phyloP scores from a whole-genome alignment of 441 rosid genomes.

The Gossypium gossypioides region DNA sequence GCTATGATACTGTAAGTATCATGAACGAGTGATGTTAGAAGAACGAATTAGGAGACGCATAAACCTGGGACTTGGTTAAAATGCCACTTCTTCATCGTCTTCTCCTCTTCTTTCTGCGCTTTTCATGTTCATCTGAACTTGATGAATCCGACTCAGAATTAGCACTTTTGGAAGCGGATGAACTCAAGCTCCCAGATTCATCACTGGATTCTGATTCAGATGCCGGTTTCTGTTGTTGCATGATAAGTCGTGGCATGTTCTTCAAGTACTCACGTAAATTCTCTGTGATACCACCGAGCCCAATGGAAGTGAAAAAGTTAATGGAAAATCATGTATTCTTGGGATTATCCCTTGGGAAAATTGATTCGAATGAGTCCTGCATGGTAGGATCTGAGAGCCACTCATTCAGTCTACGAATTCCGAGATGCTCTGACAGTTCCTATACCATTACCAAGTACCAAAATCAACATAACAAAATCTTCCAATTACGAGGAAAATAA shows the following conservation, averaged over 20 bases:
- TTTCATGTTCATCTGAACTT: constrained; percentile 35
- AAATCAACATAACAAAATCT: background rate
- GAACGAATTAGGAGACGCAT: background rate
- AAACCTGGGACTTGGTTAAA: background rate
- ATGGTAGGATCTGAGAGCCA: constrained; percentile 64
- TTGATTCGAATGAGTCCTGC: constrained; percentile 69
- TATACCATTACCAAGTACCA: constrained; percentile 20
- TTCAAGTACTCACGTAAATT: constrained; percentile 71
- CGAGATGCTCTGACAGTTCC: constrained; percentile 80
- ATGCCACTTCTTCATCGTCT: background rate
- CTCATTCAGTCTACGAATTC: constrained; percentile 60
- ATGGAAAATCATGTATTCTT: constrained; percentile 79
- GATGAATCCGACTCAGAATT: background rate
- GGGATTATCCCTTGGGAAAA: constrained; percentile 79
- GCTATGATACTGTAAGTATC: background rate
- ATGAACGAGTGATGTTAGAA: background rate
- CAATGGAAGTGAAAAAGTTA: constrained; percentile 85
- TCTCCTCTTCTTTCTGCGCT: constrained; percentile 30
- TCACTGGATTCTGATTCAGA: constrained; percentile 35
- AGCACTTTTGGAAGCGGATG: background rate
- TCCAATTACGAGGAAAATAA: background rate
- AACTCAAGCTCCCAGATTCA: constrained; percentile 20
- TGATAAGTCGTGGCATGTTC: constrained; percentile 89
- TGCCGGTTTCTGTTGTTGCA: constrained; percentile 64
- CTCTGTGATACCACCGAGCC: constrained; percentile 94